phyloP scores from a whole-genome alignment of 345 rosid genomes.

The Stellera chamaejasme region DNA sequence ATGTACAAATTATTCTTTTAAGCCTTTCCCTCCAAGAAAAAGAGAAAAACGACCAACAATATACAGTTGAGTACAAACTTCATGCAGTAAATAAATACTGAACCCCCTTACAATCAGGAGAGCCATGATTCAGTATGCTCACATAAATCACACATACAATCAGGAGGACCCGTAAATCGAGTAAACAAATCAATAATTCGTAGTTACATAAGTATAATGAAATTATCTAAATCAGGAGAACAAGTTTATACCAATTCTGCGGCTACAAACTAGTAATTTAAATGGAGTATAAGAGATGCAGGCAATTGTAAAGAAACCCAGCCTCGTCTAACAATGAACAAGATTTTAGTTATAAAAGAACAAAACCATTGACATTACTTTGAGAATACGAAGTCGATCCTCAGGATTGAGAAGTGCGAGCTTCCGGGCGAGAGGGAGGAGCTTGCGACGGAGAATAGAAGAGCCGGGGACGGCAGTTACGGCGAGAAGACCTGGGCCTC shows the following conservation, averaged over 20 bases:
- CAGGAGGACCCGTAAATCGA: too few species aligned
- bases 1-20: too few species aligned
- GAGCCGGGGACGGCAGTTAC: constrained; percentile 48
- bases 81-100: neutral
- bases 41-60: constrained; percentile 3
- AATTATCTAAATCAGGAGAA: neutral
- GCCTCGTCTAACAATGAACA: neutral
- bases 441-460: constrained; percentile 47
- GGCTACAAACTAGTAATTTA: too few species aligned
- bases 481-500: constrained; percentile 68
- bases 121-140: too few species aligned
- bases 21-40: neutral
- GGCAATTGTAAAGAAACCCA: neutral
- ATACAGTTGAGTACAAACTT: neutral
- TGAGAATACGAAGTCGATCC: constrained; percentile 46
- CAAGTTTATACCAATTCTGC: neutral
- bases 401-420: constrained; percentile 62
- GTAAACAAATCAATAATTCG: too few species aligned
- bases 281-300: neutral
- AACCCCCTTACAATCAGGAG: neutral
- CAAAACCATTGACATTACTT: constrained; percentile 25
- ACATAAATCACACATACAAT: too few species aligned
- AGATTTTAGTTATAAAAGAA: neutral
- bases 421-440: constrained; percentile 55
- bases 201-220: too few species aligned